Percentiles rank a stretch among this genome's conserved stretches.
Conservation (phyloP, 2,329 filamentous ascomycete species). For the Fusarium udum region DNA sequence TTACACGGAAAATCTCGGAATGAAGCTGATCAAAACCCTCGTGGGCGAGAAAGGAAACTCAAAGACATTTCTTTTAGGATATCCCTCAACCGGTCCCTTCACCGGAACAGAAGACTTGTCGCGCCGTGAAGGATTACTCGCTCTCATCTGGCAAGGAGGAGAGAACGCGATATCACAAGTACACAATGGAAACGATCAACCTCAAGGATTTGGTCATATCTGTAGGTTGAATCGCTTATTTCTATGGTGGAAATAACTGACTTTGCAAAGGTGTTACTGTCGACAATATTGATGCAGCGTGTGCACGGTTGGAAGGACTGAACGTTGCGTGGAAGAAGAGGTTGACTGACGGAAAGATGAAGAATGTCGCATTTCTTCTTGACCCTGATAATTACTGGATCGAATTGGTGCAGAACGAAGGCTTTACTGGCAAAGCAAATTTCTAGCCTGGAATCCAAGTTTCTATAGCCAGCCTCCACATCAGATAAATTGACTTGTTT, state of each 20-base stretch:
- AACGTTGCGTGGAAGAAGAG: background rate
- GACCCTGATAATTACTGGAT: background rate
- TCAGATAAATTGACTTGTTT: background rate
- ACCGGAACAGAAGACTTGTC: background rate
- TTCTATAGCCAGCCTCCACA: background rate
- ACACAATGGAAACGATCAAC: background rate
- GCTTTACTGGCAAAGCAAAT: background rate
- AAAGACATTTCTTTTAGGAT: background rate
- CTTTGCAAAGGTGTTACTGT: background rate
- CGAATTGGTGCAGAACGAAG: background rate
- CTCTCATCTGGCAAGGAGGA: background rate
- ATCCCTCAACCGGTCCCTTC: background rate
- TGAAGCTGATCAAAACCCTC: background rate
- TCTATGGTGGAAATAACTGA: background rate
- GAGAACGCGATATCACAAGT: background rate
- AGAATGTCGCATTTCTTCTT: background rate
- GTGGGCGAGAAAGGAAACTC: rapidly evolving
- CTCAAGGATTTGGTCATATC: background rate
- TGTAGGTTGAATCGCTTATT: background rate
- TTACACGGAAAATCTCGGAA: background rate
- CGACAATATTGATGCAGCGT: background rate
- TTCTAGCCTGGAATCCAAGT: background rate
- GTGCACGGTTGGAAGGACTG: background rate
- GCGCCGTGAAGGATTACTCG: background rate
- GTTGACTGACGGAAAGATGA: background rate